Evolutionary conservation across 495 filamentous ascomycete species (phyloP), one percentile per base, ranked within the genome.

Genomic region (Penicillium silybi): DNA sequence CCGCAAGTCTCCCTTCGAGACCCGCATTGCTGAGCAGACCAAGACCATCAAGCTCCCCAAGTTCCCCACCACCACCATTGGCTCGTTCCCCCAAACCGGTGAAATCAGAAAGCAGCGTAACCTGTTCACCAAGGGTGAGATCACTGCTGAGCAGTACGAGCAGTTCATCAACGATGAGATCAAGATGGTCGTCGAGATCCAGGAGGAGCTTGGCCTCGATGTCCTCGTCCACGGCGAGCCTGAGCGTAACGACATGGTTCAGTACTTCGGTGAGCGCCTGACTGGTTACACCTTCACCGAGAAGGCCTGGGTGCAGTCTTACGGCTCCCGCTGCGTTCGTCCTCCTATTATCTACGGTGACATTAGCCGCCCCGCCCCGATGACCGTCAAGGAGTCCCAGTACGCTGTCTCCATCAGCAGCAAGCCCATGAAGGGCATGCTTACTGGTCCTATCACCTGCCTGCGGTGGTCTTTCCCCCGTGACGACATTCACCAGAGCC

Each of bases 341-440:
- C 93, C 93, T 53, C 93, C 93, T 38, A 98, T 98, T 75, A 87
- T 98, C 63, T 93, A 97, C 62, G 93, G 93, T 75, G 93, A 98
- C 67, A 88, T 98, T 74, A 96, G 91, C 50, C 92, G 93, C 62
- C 93, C 93, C 25, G 83, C 81, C 52, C 88, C 93, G 46, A 98
- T 98, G 95, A 96, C 95, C 56, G 93, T 98, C 74, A 98, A 97
- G 85, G 93, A 98, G 83, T 96, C 90, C 69, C 93, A 97, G 81
- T 98, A 95, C 72, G 93, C 93, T 58, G 90, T 88, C 50, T 91
- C 88, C 37, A 84, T 96, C 76, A 90, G 92, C 69, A 92, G 88
- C 79, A 97, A 96, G 83, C 92, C 93, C 71, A 97, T 93, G 89
- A 98, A 98, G 87, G 93, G 93, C 72, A 98, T 98, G 93, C 86